A percentile compares a stretch with the other conserved stretches of the same genome.
Evolutionary conservation across 2,329 filamentous ascomycete species (phyloP).

Genomic region (Aureobasidium vineae): DNA sequence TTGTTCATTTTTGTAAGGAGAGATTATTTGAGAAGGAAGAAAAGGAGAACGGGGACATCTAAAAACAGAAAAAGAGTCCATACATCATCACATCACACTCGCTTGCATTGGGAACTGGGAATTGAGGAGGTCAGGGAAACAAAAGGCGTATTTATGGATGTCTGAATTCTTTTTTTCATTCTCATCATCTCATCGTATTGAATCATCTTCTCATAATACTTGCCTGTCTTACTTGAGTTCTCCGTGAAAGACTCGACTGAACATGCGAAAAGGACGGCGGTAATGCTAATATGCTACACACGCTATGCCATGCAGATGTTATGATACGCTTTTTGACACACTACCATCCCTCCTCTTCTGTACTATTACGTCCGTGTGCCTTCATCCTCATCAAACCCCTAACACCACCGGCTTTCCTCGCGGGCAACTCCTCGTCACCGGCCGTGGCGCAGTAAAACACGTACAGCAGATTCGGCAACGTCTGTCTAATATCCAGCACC

Average conservation of each 20-base stretch:
- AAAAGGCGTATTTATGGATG: slow-evolving; percentile 2
- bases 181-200: not conserved
- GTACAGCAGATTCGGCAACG: slow-evolving; percentile 90
- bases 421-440: slow-evolving; percentile 63
- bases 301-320: not conserved
- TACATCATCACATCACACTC: slow-evolving; percentile 5
- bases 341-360: not conserved
- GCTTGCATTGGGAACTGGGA: slow-evolving; percentile 9
- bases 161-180: not conserved
- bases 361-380: not conserved
- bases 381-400: slow-evolving; percentile 44
- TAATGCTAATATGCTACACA: not conserved
- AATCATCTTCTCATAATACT: not conserved
- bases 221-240: not conserved
- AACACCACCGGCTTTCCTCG: slow-evolving; percentile 55
- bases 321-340: too few relatives aligned
- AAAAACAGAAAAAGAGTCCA: not conserved
- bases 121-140: not conserved
- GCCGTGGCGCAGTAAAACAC: slow-evolving; percentile 85
- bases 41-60: not conserved
- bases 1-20: not conserved
- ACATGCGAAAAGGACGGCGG: not conserved
- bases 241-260: not conserved
- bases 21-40: not conserved
- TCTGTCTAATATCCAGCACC: slow-evolving; percentile 87